Base-by-base conservation (phyloP, 1,139 yeast genomes). In the Nakaseomyces sp. region DNA sequence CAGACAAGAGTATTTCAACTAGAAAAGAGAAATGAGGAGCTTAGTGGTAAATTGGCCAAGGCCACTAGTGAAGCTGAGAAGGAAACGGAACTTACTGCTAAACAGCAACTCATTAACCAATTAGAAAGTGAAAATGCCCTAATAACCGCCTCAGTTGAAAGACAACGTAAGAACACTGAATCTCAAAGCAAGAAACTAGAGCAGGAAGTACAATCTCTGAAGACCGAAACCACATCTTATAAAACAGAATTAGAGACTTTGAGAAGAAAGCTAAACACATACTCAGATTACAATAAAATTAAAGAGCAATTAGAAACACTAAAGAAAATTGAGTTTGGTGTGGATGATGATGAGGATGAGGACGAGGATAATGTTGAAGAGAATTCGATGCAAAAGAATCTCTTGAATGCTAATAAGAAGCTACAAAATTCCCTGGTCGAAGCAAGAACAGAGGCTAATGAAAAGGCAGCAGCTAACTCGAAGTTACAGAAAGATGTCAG, bases 1-100 rank as follows among this genome's bases (percentile, higher is more conserved):
- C 85, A 85, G 54, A 69, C 77, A 44, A 71, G 93, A 46, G 74
- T 80, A 2, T 62, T 77, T 44, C 88, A 83, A 53, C 72, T 88
- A 44, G 95, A 87, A 60, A 76, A 75, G 52, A 72, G 95, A 49
- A 89, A 87, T 57, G 85, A 83, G 56, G 80, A 79, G 45, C 69
- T 88, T 47, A 74, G 88, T 47, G 71, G 78, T 24, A 82, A 83
- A 46, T 61, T 87, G 41, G 76, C 84, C 30, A 67, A 60, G 37
- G 61, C 65, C 9, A 60, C 62, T 9, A 60, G 63, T 40, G 56
- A 51, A 4, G 61, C 56, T 4, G 63, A 57, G 37, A 59, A 57
- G 29, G 68, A 63, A 37, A 48, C 58, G 1, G 59, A 54, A 37
- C 19, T 58, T 16, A 67, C 62, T 48, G 57, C 65, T 19, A 65